Evolutionary conservation across 345 rosid genomes (phyloP), one percentile per base, ranked within the genome.

Genomic region (Ceriops zippeliana): DNA sequence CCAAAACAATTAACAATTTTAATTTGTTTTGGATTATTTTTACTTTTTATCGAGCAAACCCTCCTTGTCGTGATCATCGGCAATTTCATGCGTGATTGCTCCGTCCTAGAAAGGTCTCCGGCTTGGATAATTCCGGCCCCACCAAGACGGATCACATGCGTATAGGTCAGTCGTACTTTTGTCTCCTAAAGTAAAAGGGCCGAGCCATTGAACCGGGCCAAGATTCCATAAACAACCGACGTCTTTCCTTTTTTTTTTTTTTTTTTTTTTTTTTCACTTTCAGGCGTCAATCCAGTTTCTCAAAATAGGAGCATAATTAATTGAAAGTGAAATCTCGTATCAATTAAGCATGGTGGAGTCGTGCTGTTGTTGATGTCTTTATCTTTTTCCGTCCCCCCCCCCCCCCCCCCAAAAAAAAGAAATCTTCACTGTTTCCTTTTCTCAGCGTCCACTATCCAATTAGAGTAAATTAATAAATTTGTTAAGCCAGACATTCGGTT

Each of bases 61-160:
- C 49, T 13, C 49, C 19, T 42, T 64, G 66, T 28, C 56, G 64
- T 64, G 66, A 75, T 57, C 58, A 63, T 35, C 38, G 11, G 21
- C 17, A 63, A 30, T 58, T 64, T 58, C 78, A 69, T 64, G 73
- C 73, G 67, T 70, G 63, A 58, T 58, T 63, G 67, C 38, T 63
- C 67, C 26, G 58, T 61, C 28, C 17, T 31, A 52, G 15, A 51
- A 58, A 61, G 49, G 52, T 63, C 51, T 28, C 6, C 22, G 28
- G 54, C 53, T 64, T 69, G 35, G 66, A 60, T 16, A 32, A 22
- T 52, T 61, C 51, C 22, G 58, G 66, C 7, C 27, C 66, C 32
- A 51, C 66, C 22, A 51, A 46, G 59, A 52, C 73, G 17, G 30
- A 5, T 49, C 66, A 32, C 66, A 19, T 51, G 66, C 35, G 22